Percentiles rank a stretch among this genome's conserved stretches.
Conservation (phyloP, 2,329 filamentous ascomycete genomes). For the Trichothecium sympodiale region DNA sequence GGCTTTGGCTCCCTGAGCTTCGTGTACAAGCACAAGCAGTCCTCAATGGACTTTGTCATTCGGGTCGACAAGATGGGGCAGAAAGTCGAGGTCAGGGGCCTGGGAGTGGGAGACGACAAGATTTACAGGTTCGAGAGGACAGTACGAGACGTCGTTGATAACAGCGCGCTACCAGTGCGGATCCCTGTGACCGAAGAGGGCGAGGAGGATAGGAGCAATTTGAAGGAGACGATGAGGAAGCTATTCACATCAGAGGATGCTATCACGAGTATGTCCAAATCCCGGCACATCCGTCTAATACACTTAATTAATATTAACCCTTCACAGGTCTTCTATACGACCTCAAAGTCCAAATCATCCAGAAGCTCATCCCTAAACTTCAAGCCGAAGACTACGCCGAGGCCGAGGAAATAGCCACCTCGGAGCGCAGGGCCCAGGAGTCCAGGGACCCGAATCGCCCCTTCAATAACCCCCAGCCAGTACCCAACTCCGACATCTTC, state of each 20-base stretch:
- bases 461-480: slow-evolving; percentile 44
- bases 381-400: slow-evolving; percentile 63
- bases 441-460: slow-evolving; percentile 20
- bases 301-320: not conserved
- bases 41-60: slow-evolving; percentile 71
- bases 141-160: slow-evolving; percentile 60
- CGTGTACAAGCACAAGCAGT: slow-evolving; percentile 77
- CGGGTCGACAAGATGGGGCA: slow-evolving; percentile 72
- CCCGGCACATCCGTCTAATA: not conserved
- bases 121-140: slow-evolving; percentile 68
- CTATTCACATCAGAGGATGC: slow-evolving; percentile 66
- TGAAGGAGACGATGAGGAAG: slow-evolving; percentile 37
- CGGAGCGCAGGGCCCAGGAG: slow-evolving; percentile 27
- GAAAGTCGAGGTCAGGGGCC: slow-evolving; percentile 73
- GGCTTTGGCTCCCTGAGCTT: slow-evolving; percentile 64
- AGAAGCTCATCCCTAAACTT: slow-evolving; percentile 69
- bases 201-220: slow-evolving; percentile 36
- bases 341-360: slow-evolving; percentile 70
- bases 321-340: slow-evolving; percentile 51
- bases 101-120: slow-evolving; percentile 70
- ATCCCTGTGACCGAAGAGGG: slow-evolving; percentile 34
- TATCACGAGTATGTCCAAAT: slow-evolving; percentile 32
- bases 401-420: slow-evolving; percentile 28
- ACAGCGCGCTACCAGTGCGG: slow-evolving; percentile 42
- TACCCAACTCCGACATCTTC: slow-evolving; percentile 47